A percentile compares a stretch with the other conserved stretches of the same genome.
These are phyloP conservation scores for Fusarium sp. DNA, from an alignment of 2,329 filamentous ascomycete species.

Conservation along the genomic window DNA sequence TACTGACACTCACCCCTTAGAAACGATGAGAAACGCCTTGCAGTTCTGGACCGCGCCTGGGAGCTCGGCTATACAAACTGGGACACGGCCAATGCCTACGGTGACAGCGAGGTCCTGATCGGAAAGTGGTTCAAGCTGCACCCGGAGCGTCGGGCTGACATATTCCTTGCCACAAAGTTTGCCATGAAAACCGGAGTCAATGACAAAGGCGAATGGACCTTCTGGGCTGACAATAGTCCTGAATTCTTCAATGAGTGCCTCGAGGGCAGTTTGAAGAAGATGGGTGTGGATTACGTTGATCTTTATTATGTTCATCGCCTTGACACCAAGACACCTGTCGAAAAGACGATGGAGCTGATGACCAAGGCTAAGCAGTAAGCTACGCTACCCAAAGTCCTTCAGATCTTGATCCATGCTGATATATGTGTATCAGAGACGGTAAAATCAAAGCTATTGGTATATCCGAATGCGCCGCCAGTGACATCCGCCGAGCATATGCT, in stretches of 20 bases:
- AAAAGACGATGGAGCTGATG: neutral
- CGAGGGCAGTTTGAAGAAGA: neutral
- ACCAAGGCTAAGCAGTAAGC: neutral
- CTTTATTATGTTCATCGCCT: neutral
- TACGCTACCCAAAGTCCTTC: accelerated
- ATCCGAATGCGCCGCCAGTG: neutral
- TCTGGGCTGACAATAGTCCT: neutral
- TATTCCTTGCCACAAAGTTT: neutral
- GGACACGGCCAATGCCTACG: neutral
- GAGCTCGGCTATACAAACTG: neutral
- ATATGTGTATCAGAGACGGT: neutral
- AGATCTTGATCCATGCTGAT: accelerated
- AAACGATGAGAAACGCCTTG: neutral
- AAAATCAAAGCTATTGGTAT: neutral
- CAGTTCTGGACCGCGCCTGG: neutral
- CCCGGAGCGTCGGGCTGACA: neutral
- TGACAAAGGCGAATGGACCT: accelerated
- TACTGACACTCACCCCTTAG: neutral
- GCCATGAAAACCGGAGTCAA: neutral
- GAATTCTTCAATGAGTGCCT: neutral
- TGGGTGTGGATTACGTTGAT: neutral
- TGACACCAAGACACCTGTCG: neutral
- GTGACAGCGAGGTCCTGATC: neutral
- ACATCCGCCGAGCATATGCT: neutral
- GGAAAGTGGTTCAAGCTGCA: neutral